Conservation (phyloP, 2,329 filamentous ascomycete species). For the Fonsecaea pugnacius region DNA sequence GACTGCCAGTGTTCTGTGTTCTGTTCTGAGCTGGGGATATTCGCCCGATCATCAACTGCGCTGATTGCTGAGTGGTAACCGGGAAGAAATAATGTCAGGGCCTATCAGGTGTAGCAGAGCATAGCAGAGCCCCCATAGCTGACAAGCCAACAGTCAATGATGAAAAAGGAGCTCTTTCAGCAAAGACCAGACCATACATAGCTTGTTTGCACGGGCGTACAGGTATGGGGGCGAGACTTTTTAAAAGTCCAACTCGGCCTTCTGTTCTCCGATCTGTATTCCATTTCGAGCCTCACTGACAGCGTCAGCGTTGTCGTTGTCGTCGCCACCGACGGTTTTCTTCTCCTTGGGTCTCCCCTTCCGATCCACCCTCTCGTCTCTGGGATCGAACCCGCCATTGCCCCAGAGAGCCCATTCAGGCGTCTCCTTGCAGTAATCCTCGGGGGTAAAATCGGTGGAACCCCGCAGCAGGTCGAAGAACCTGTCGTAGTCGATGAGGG, state of each 20-base stretch:
- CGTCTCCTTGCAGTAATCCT: conserved; percentile 89
- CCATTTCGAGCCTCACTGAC: not conserved
- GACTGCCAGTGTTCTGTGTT: too few relatives aligned
- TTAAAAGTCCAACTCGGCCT: conserved; percentile 13
- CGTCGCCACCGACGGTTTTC: not conserved
- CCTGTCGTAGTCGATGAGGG: conserved; percentile 82
- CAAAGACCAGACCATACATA: not conserved
- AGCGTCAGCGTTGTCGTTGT: not conserved
- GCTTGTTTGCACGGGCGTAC: not conserved
- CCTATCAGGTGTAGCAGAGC: not conserved
- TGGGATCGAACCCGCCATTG: conserved; percentile 89
- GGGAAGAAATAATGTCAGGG: too few relatives aligned
- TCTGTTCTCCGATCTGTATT: not conserved
- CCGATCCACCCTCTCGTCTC: conserved; percentile 82
- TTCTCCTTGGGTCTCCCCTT: conserved; percentile 62
- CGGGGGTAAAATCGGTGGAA: conserved; percentile 75
- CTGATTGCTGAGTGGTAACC: not conserved
- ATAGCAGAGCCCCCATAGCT: not conserved
- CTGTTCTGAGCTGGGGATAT: too few relatives aligned
- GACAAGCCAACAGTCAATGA: not conserved
- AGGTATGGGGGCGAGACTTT: not conserved
- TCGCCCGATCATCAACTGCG: not conserved
- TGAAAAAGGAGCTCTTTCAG: not conserved
- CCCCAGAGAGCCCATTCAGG: conserved; percentile 96
- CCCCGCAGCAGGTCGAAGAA: conserved; percentile 86